These are phyloP conservation scores for Nicotiana benthamiana DNA, from an alignment of 257 asterid species.

Conservation along the genomic window DNA sequence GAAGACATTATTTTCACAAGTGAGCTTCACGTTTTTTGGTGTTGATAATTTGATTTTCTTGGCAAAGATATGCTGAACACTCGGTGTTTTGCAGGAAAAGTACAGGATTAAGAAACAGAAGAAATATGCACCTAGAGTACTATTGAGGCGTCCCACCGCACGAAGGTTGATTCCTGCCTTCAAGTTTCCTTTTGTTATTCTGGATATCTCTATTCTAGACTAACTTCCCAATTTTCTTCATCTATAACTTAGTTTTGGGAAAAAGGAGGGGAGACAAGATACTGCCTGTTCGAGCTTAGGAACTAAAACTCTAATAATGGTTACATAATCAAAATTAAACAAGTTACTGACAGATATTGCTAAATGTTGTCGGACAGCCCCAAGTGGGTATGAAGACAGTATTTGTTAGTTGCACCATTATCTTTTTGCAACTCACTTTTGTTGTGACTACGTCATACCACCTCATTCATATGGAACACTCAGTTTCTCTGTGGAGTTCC, in stretches of 20 bases:
- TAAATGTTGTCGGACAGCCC: background rate
- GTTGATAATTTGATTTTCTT: background rate
- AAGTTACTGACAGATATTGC: background rate
- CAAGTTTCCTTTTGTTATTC: background rate
- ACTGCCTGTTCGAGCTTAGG: background rate
- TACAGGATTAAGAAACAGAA: slow-evolving; percentile 92
- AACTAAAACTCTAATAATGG: background rate
- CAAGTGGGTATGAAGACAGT: background rate
- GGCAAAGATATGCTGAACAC: slow-evolving; percentile 15
- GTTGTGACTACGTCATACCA: background rate
- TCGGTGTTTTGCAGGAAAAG: slow-evolving; percentile 57
- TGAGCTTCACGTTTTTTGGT: slow-evolving; percentile 12
- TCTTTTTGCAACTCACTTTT: background rate
- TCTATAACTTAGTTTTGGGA: background rate
- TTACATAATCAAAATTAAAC: background rate
- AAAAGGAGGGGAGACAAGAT: background rate
- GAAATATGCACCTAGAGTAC: slow-evolving; percentile 90
- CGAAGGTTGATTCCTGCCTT: slow-evolving; percentile 46
- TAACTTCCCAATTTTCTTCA: background rate
- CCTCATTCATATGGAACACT: background rate
- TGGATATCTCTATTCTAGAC: background rate
- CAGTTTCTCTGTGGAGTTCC: background rate
- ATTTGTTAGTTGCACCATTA: background rate
- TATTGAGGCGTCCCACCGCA: slow-evolving; percentile 81
- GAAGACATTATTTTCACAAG: slow-evolving; percentile 95